phyloP scores from a whole-genome alignment of 129 eudicot species.

The Flaveria bidentis region DNA sequence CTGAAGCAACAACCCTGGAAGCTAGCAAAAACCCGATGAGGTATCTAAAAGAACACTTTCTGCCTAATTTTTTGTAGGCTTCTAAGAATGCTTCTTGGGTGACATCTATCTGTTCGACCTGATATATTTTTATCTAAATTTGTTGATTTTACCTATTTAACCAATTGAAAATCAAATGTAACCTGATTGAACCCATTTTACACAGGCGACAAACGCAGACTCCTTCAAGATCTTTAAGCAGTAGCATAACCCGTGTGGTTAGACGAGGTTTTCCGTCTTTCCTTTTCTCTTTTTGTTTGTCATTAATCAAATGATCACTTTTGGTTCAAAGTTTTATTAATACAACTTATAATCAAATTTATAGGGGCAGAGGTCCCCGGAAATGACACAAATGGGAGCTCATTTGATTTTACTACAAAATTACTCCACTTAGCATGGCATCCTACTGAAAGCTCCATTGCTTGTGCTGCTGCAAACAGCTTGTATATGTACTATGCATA shows the following conservation, averaged over 20 bases:
- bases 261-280: slow-evolving; percentile 62
- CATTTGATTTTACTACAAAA: slow-evolving; percentile 94
- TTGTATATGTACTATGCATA: slow-evolving; percentile 98
- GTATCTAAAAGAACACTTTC: slow-evolving; percentile 35
- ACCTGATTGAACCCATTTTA: neutral
- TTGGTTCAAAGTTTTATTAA: neutral
- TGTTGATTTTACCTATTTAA: neutral
- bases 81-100: neutral
- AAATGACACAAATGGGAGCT: slow-evolving; percentile 80
- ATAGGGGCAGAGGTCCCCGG: slow-evolving; percentile 76
- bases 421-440: slow-evolving; percentile 98
- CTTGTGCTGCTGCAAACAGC: slow-evolving; percentile 99
- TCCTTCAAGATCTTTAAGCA: slow-evolving; percentile 78
- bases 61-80: neutral
- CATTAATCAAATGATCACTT: neutral
- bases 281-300: neutral
- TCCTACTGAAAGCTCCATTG: slow-evolving; percentile 90
- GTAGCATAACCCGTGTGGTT: slow-evolving; percentile 87
- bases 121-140: neutral
- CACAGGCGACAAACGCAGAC: slow-evolving; percentile 84
- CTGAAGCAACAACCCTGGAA: slow-evolving; percentile 88
- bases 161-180: neutral
- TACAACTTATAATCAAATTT: neutral
- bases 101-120: slow-evolving; percentile 11
- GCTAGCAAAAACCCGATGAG: slow-evolving; percentile 99